Evolutionary conservation across 2,329 filamentous ascomycete genomes (phyloP), one percentile per base, ranked within the genome.

Genomic region (Gnomoniopsis sp.): DNA sequence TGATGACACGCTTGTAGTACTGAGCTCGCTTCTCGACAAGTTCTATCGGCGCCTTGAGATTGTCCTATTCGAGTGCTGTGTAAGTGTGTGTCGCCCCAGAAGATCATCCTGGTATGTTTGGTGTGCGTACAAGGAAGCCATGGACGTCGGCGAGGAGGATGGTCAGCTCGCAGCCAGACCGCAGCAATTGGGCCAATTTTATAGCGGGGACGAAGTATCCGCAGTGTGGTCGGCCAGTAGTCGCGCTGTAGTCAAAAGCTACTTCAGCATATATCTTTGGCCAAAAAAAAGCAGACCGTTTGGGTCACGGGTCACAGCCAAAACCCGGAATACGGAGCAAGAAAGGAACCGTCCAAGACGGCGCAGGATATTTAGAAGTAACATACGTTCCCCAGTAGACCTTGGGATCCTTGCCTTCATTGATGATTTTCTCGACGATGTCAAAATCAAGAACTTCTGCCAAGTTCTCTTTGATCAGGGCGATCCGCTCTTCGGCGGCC

Each of bases 191-290:
- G 43, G 91, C 92, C 63, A 97, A 89, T 75, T 97, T 97, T 70
- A 96, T 85, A 66, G 89, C 88, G 6, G 92, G 88, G 11, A 95
- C 89, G 63, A 96, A 90, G 81, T 96, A 96, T 66, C 91, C 93
- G 71, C 86, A 90, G 74, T 97, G 93, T 56, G 92, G 92, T 61
- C 88, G 83, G n/a, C 91, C 91, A 0, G 91, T 96, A 17, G 91
- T 91, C 19, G 90, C 90, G 43, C 89, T 93, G 33, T 12, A 53
- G n/a, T 21, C 14, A 17, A 22, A 43, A 57, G 26, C 60, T 44
- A 51, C 12, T 41, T 58, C 22, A 55, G 59, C 49, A 21, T 10
- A n/a, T n/a, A 22, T 36, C 21, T 15, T 15, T 6, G 33, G 10
- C 44, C 6, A 6, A 41, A 17, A 22, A n/a, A 12, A 19, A 14